Evolutionary conservation across 2,329 filamentous ascomycete species (phyloP).

Genomic region (Mollisia scopiformis): DNA sequence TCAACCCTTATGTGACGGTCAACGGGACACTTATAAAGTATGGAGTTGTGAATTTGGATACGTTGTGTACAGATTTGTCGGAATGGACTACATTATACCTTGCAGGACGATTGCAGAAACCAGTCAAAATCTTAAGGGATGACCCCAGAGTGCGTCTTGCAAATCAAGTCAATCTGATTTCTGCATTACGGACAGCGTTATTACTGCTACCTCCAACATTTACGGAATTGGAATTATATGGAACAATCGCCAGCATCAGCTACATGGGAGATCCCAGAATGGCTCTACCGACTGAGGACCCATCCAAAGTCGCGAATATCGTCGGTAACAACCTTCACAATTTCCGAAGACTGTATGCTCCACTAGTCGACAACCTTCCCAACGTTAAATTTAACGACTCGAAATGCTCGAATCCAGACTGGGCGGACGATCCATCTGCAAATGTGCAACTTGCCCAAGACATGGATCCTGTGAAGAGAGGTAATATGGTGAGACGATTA

Average conservation of each 20-base stretch:
- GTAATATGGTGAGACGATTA: conserved; percentile 94
- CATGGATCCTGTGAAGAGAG: conserved; percentile 87
- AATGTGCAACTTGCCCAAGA: conserved; percentile 80
- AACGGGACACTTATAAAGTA: conserved; percentile 98
- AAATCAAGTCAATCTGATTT: conserved; percentile 94
- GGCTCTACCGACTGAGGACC: conserved; percentile 87
- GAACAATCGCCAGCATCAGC: conserved; percentile 87
- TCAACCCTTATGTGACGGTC: conserved; percentile 92
- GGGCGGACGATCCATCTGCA: conserved; percentile 64
- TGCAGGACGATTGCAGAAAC: conserved; percentile 95
- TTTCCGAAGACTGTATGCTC: conserved; percentile 89
- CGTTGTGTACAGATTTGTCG: conserved; percentile 81
- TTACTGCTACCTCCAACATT: conserved; percentile 84
- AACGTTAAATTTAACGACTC: conserved; percentile 80
- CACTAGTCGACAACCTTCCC: conserved; percentile 85
- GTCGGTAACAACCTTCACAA: conserved; percentile 89
- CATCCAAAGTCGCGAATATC: conserved; percentile 91
- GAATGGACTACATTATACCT: conserved; percentile 95
- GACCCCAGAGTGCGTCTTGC: conserved; percentile 89
- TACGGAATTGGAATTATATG: conserved; percentile 85
- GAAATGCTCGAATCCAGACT: conserved; percentile 58
- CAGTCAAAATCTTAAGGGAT: conserved; percentile 95
- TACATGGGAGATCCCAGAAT: conserved; percentile 98
- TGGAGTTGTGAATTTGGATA: conserved; percentile 92
- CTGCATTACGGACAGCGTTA: conserved; percentile 86